These are phyloP conservation scores for Dimargaris verticillata DNA, from an alignment of 192 early-diverging fungal genomes.

Conservation along the genomic window DNA sequence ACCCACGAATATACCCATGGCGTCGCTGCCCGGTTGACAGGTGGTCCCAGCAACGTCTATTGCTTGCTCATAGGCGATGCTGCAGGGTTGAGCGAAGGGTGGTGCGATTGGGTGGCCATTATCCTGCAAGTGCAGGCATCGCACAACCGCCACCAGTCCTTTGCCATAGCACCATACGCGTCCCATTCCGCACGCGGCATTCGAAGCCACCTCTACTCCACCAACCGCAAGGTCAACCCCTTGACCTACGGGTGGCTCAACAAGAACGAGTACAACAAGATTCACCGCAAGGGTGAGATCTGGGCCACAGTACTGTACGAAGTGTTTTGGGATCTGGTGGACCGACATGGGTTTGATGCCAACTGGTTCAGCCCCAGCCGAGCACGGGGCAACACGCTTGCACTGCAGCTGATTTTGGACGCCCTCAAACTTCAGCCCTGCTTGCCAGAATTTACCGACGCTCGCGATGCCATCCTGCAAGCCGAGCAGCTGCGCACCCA, in stretches of 20 bases:
- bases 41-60: constrained; percentile 40
- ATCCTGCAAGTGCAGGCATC: constrained; percentile 19
- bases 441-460: constrained; percentile 47
- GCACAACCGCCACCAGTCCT: constrained; percentile 23
- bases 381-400: constrained; percentile 49
- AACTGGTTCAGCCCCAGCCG: constrained; percentile 19
- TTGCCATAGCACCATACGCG: constrained; percentile 12
- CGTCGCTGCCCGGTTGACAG: constrained; percentile 44
- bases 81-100: constrained; percentile 52
- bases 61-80: constrained; percentile 36
- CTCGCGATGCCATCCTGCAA: constrained; percentile 54
- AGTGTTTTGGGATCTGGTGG: constrained; percentile 34
- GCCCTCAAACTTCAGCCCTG: constrained; percentile 67
- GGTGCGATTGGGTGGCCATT: constrained; percentile 35
- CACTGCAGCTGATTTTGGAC: constrained; percentile 56
- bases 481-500: constrained; percentile 45
- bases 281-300: constrained; percentile 27
- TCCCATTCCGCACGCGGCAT: constrained; percentile 25
- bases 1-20: constrained; percentile 52
- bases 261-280: constrained; percentile 20
- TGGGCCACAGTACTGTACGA: constrained; percentile 34
- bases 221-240: constrained; percentile 25
- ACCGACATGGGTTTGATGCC: constrained; percentile 20
- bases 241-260: constrained; percentile 24
- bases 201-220: constrained; percentile 41